Evolutionary conservation across 179 eudicot genomes (phyloP), one percentile per base, ranked within the genome.

Genomic region (Beta macrorhiza): DNA sequence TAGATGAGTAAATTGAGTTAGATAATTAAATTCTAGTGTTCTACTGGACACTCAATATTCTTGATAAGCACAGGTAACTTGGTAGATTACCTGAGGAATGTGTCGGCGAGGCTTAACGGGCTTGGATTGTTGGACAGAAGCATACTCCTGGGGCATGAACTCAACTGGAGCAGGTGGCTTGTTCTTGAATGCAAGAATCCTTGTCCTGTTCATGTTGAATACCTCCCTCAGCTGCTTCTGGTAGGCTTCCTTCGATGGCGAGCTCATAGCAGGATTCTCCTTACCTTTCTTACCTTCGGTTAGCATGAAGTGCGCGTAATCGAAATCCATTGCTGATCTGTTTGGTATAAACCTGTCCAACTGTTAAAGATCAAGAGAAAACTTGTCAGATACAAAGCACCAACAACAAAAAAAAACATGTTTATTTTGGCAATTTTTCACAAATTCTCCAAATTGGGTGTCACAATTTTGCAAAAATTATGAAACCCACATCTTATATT

Each of bases 101-200:
- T 92, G 80, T 2, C 96, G 78, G 16, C 88, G 88, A 47, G 94
- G 84, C 83, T 89, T 93, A 45, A 83, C 82, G 2, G 96, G 86
- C 82, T 90, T 92, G 20, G 85, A 80, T 37, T 82, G 88, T 44
- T 86, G 89, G 20, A 82, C 82, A 74, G 86, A 79, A 56, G 83
- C 47, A 61, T 76, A 84, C 47, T 85, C 88, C 67, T 71, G 72
- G 7, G 91, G 90, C 16, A 86, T 62, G 17, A 88, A 81, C 53
- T 91, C 93, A 10, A 84, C 87, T 0, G 89, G 87, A 7, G 90
- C 85, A 4, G 93, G 91, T 1, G 96, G 93, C 85, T 91, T 93
- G 85, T 91, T 93, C 86, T 89, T 93, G 86, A 92, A 95, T 25
- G 97, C 97, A 52, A 95, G 89, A 63, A 95, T 93, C 84, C 98